A percentile compares a stretch with the other conserved stretches of the same genome.
Evolutionary conservation across 495 filamentous ascomycete genomes (phyloP).

Genomic region (Penicillium ochrochloron): DNA sequence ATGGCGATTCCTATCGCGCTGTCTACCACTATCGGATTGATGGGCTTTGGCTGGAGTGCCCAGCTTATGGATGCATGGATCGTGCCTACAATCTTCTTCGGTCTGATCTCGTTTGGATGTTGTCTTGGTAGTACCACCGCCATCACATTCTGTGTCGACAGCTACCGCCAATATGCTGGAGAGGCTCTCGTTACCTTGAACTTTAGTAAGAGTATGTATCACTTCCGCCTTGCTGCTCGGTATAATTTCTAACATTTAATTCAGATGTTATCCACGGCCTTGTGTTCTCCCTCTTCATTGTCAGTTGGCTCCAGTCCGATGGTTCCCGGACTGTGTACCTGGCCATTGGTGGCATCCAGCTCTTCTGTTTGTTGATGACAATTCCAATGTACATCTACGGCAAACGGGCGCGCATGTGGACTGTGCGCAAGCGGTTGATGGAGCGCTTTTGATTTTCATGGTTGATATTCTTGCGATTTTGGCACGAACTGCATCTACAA

Average conservation of each 20-base stretch:
- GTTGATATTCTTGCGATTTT: neutral
- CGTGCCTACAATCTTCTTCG: conserved; percentile 92
- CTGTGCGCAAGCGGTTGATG: conserved; percentile 85
- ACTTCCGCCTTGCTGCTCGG: neutral
- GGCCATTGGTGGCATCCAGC: conserved; percentile 84
- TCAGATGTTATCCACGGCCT: conserved; percentile 84
- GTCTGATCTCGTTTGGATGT: conserved; percentile 91
- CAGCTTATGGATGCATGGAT: conserved; percentile 78
- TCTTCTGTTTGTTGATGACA: conserved; percentile 71
- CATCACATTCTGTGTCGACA: conserved; percentile 94
- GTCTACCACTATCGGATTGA: conserved; percentile 81
- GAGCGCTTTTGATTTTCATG: conserved; percentile 68
- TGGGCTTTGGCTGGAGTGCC: conserved; percentile 94
- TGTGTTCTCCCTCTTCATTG: conserved; percentile 90
- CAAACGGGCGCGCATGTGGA: conserved; percentile 97
- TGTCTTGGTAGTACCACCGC: conserved; percentile 89
- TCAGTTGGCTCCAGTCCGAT: conserved; percentile 75
- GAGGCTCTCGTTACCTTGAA: conserved; percentile 95
- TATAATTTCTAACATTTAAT: neutral
- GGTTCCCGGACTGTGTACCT: conserved; percentile 81
- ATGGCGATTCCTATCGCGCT: conserved; percentile 86
- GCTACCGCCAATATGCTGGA: conserved; percentile 91
- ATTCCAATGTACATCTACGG: conserved; percentile 97
- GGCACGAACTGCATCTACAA: neutral
- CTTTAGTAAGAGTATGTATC: conserved; percentile 77